These are phyloP conservation scores for Rhodamnia rubescens DNA, from an alignment of 345 rosid species.

Conservation along the genomic window DNA sequence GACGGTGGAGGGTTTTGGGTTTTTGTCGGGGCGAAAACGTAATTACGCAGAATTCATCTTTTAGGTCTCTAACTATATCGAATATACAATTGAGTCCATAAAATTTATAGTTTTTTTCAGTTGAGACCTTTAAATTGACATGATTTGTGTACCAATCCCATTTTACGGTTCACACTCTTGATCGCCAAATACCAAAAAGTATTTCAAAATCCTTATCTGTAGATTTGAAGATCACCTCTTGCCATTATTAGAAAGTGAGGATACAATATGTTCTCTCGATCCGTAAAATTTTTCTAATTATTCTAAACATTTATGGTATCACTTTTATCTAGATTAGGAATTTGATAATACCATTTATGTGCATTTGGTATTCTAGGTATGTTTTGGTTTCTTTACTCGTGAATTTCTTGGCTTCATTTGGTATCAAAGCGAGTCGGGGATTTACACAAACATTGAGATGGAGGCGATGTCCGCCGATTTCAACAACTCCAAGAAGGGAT, in stretches of 20 bases:
- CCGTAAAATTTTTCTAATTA: not conserved
- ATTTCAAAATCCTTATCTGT: not conserved
- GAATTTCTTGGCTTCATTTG: not conserved
- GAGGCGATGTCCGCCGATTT: not conserved
- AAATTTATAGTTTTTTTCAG: not conserved
- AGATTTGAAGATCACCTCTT: not conserved
- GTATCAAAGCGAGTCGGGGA: not conserved
- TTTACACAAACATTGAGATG: not conserved
- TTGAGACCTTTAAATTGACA: not conserved
- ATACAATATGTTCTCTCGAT: not conserved
- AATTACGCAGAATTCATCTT: not conserved
- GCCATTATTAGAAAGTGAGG: not conserved
- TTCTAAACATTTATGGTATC: not conserved
- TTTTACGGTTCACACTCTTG: not conserved
- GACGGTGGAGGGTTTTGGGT: not conserved
- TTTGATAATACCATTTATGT: not conserved
- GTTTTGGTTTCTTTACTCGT: not conserved
- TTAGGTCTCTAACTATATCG: not conserved
- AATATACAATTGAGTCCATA: not conserved
- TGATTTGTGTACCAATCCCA: not conserved
- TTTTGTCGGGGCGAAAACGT: not conserved
- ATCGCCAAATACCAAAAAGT: not conserved
- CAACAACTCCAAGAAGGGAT: not conserved
- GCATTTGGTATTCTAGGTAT: not conserved
- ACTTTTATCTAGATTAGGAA: not conserved